These are phyloP conservation scores for Firmiana major DNA, from an alignment of 345 rosid genomes.

Conservation along the genomic window DNA sequence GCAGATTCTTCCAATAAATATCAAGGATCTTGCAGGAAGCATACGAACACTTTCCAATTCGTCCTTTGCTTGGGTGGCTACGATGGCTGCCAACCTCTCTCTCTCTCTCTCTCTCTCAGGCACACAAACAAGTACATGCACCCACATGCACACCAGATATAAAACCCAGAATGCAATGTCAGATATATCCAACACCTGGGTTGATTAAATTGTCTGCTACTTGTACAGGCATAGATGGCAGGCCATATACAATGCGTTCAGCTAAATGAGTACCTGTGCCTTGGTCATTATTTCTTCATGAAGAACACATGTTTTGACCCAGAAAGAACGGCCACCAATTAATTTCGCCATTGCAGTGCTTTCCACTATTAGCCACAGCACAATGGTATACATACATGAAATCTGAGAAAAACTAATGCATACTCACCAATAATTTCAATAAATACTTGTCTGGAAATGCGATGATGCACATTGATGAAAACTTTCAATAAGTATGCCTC, in stretches of 20 bases:
- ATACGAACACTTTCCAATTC: slow-evolving; percentile 79
- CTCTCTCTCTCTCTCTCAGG: not conserved
- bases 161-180: too few relatives aligned
- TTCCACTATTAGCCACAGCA: not conserved
- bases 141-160: too few relatives aligned
- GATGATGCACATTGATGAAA: not conserved
- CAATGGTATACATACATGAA: not conserved
- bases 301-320: not conserved
- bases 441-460: not conserved
- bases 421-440: not conserved
- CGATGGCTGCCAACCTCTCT: slow-evolving; percentile 81
- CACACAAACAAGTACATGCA: not conserved
- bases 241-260: not conserved
- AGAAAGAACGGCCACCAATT: not conserved
- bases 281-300: not conserved
- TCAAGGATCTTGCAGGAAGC: slow-evolving; percentile 93
- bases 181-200: too few relatives aligned
- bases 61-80: slow-evolving; percentile 58
- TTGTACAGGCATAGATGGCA: not conserved
- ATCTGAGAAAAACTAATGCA: not conserved
- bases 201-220: not conserved
- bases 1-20: slow-evolving; percentile 90
- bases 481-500: not conserved
- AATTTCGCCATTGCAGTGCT: not conserved
- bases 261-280: not conserved